Evolutionary conservation across 805 yeast species (phyloP), one percentile per base, ranked within the genome.

Genomic region (Trichomonascus vanleenenianus): DNA sequence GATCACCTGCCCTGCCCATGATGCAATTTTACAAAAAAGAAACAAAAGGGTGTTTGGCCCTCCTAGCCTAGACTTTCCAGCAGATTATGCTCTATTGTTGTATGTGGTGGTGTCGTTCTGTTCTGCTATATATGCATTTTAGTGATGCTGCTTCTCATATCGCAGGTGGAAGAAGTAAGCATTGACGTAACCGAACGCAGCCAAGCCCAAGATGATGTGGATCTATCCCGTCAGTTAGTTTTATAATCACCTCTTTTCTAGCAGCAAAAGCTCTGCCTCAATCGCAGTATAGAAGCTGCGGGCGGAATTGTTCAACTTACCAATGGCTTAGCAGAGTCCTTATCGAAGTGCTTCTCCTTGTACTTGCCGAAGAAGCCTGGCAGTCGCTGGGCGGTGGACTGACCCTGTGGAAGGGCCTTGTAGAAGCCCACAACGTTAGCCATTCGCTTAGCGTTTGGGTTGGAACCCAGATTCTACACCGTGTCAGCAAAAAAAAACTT

Each of bases 361-460:
- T 55, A 55, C 51, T 42, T 39, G 39, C 41, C 51, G 9, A 40
- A 33, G 14, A 43, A 38, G 15, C 44, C 81, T 76, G 55, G 79
- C 70, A 57, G 79, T 79, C 56, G 91, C 34, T 36, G 2, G 37
- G 12, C 12, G 15, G 36, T 81, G 50, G 95, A 94, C 49, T 83
- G 72, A 45, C 97, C 97, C 66, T 87, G 89, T 65, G 98, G 98
- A 61, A 91, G 79, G 58, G 87, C 81, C 74, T 91, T 85, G 84
- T 91, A 91, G 79, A 93, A 89, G 54, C 85, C 76, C 60, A 91
- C 97, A 61, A 91, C 95, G 67, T 85, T 85, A 56, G 86, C 83
- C 83, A 93, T 86, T 74, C 95, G 86, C 78, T 87, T 86, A 59
- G 97, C 97, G 61, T 91, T 84, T 62, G 97, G 96, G 73, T 88